Evolutionary conservation across 2,329 filamentous ascomycete species (phyloP), one percentile per base, ranked within the genome.

Genomic region (Bipolaris sorokiniana): DNA sequence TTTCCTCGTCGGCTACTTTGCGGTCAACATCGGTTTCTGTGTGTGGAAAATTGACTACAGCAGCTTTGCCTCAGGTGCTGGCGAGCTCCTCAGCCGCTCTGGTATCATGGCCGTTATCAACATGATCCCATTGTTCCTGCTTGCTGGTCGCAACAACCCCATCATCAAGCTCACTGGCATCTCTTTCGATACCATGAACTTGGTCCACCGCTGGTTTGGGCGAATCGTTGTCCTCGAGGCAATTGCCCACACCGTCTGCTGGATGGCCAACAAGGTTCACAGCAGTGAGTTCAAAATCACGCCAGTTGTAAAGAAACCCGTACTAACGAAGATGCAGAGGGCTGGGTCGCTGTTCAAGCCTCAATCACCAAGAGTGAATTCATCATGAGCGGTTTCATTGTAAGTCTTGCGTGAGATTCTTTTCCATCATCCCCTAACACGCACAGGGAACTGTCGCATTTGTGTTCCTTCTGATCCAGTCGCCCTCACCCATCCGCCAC

Each of bases 141-240:
- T 92, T 73, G 88, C 89, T 45, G 87, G 88, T 40, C 84, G 90
- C 66, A 93, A 92, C 79, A 93, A 93, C 77, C 89, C 89, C 20
- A 81, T 94, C 63, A 91, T 93, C 71, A 81, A 81, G 59, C 80
- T 90, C 63, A 82, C 91, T 51, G 86, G 87, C 59, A 87, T 93
- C 62, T 90, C 88, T 3, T 94, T 92, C 74, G 90, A 94, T 75
- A 91, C 89, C 1, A 92, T 90, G 82, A 94, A 93, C 78, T 78
- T 94, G 59, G 81, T 93, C 56, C 90, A 94, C 76, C 85, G 90
- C 60, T 93, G 90, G 90, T 84, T 92, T 61, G 90, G 90, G 66
- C 86, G 90, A 37, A 90, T 92, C 58, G 88, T 90, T 23, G 83
- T 89, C 16, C 77, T 91, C 13, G 89, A 94, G 73, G 82, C 87